Evolutionary conservation across 106 monocot genomes (phyloP).

Genomic region (Gastrodia elata): DNA sequence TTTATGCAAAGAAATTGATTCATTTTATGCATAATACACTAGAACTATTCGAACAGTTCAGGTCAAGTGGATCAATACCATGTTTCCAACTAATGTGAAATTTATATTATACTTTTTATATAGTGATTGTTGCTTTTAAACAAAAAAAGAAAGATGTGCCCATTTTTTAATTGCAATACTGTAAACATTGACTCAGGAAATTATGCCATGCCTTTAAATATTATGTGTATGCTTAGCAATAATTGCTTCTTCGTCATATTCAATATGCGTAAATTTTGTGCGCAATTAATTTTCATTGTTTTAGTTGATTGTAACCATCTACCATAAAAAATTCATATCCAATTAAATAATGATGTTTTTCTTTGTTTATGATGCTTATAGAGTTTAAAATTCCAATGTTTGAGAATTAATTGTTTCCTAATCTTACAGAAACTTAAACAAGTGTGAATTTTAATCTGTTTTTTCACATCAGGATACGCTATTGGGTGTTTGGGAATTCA

Average conservation of each 20-base stretch:
- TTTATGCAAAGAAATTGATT: not conserved
- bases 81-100: too few relatives aligned
- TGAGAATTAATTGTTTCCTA: not conserved
- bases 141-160: too few relatives aligned
- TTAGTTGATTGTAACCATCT: not conserved
- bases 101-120: too few relatives aligned
- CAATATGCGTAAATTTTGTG: not conserved
- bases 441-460: not conserved
- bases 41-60: not conserved
- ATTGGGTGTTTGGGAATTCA: conserved; percentile 46
- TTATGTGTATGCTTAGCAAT: not conserved
- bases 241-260: not conserved
- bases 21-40: not conserved
- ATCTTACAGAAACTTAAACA: not conserved
- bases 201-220: too few relatives aligned
- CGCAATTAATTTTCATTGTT: not conserved
- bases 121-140: too few relatives aligned
- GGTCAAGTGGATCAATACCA: not conserved
- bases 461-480: conserved; percentile 17
- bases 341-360: not conserved
- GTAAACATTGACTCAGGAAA: too few relatives aligned
- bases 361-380: too few relatives aligned
- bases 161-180: too few relatives aligned
- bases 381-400: not conserved
- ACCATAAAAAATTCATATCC: not conserved